These are phyloP conservation scores for Fraxinus cuspidata DNA, from an alignment of 257 asterid genomes.

Conservation along the genomic window DNA sequence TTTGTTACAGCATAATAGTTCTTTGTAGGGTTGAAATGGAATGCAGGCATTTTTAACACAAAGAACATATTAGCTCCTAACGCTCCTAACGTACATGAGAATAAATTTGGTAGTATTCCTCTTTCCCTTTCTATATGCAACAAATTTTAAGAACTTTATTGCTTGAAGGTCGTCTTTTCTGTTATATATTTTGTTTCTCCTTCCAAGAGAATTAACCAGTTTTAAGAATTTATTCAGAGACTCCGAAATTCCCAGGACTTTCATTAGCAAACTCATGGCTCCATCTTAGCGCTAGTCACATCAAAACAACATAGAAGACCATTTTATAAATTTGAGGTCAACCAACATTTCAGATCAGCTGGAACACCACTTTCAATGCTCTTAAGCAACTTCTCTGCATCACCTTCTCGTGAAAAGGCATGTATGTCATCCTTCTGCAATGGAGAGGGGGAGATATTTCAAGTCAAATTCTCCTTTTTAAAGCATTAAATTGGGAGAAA, in stretches of 20 bases:
- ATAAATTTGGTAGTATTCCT: not conserved
- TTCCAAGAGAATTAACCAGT: not conserved
- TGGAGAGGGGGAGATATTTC: constrained; percentile 4
- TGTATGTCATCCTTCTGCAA: constrained; percentile 88
- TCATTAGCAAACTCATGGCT: not conserved
- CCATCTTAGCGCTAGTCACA: not conserved
- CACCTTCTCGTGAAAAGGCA: constrained; percentile 95
- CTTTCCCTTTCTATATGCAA: not conserved
- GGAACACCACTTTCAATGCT: constrained; percentile 83
- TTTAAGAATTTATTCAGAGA: not conserved
- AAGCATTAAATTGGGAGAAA: constrained; percentile 19
- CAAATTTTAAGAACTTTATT: not conserved
- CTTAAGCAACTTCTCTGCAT: constrained; percentile 71
- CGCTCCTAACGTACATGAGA: not conserved
- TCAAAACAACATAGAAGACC: constrained; percentile 8
- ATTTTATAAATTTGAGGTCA: constrained; percentile 6
- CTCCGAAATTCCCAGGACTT: not conserved
- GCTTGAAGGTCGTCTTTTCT: not conserved
- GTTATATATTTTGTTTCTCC: not conserved
- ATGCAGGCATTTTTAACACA: constrained; percentile 6
- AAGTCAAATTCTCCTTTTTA: constrained; percentile 23
- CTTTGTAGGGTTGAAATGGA: constrained; percentile 7
- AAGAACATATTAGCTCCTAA: not conserved
- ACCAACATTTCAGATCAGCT: constrained; percentile 68
- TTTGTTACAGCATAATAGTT: not conserved